Percentiles rank a stretch among this genome's conserved stretches.
Evolutionary conservation across 768 basidiomycete species (phyloP).

Genomic region (Polyporus arcularius): DNA sequence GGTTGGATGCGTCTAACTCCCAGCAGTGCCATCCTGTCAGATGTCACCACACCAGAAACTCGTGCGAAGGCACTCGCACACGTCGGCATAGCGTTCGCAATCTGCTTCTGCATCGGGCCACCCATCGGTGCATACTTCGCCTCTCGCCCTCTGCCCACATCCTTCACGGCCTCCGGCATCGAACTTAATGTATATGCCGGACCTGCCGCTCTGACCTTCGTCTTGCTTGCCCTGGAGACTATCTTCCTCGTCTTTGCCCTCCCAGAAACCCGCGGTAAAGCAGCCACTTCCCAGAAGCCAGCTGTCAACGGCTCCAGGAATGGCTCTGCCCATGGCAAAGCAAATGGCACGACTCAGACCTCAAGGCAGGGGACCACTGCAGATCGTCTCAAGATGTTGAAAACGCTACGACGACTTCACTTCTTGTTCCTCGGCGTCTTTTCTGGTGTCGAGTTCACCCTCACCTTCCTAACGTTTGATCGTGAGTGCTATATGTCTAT

Average conservation of each 20-base stretch:
- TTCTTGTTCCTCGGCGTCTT: constrained; percentile 88
- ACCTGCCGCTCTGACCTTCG: constrained; percentile 83
- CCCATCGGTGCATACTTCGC: constrained; percentile 97
- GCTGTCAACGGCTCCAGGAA: constrained; percentile 22
- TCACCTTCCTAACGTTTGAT: constrained; percentile 93
- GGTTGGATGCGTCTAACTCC: background rate
- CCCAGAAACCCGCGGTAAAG: constrained; percentile 80
- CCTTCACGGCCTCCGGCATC: constrained; percentile 50
- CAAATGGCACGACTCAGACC: constrained; percentile 7
- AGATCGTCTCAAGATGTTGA: constrained; percentile 59
- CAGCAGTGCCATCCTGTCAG: constrained; percentile 86
- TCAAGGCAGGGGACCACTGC: constrained; percentile 31
- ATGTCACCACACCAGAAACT: constrained; percentile 78
- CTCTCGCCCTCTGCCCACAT: constrained; percentile 71
- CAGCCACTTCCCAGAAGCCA: constrained; percentile 24
- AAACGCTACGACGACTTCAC: constrained; percentile 66
- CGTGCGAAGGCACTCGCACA: constrained; percentile 87
- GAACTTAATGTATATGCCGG: constrained; percentile 88
- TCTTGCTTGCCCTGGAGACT: constrained; percentile 79
- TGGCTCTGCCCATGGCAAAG: constrained; percentile 23
- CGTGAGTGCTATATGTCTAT: constrained; percentile 46
- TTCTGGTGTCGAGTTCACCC: constrained; percentile 94
- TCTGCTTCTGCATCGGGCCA: constrained; percentile 92
- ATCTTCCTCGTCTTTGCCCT: constrained; percentile 71
- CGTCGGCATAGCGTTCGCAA: constrained; percentile 94